Conservation (phyloP, 176 grass and related monocot genomes). For the Oryza glaberrima region DNA sequence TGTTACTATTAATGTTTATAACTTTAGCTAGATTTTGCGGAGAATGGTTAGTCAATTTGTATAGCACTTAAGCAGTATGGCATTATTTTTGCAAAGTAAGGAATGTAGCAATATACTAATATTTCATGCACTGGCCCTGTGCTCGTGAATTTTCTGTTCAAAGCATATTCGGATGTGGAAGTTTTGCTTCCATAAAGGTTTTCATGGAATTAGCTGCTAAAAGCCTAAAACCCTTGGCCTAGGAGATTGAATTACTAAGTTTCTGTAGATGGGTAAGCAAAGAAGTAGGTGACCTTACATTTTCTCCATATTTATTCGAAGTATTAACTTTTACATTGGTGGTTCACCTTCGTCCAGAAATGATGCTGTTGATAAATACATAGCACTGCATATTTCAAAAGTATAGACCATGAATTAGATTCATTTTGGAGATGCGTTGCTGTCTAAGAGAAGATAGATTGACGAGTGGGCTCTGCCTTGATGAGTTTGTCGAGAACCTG, state of each 20-base stretch:
- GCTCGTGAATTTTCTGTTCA: constrained; percentile 3
- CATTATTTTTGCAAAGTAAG: background rate
- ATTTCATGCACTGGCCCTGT: background rate
- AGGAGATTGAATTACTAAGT: background rate
- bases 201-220: background rate
- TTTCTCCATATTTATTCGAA: background rate
- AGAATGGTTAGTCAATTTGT: background rate
- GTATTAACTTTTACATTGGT: background rate
- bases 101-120: background rate
- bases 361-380: background rate
- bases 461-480: no score
- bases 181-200: constrained; percentile 4
- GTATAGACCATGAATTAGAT: no score
- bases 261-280: background rate
- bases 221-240: background rate
- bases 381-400: no score
- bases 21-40: background rate
- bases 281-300: background rate
- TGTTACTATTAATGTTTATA: background rate
- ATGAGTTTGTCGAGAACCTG: no score
- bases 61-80: background rate
- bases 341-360: background rate
- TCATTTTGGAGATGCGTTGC: no score
- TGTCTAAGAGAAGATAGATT: background rate
- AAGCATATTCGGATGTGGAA: background rate